Conservation (phyloP, 2,329 filamentous ascomycete genomes). For the Colletotrichum sp. region DNA sequence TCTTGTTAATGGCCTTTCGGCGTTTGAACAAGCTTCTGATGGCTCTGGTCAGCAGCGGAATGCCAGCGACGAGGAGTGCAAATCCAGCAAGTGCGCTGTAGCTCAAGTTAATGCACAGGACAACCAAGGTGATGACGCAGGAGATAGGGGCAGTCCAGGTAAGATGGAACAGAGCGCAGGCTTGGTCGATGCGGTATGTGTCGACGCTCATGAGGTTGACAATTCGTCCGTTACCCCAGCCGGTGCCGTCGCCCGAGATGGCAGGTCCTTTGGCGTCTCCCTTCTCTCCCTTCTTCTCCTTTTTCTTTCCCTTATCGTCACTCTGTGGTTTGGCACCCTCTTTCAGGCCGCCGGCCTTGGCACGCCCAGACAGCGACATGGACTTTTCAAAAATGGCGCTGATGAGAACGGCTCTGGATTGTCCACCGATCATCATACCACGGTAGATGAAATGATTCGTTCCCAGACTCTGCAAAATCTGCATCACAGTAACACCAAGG, state of each 20-base stretch:
- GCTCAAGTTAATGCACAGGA: constrained; percentile 84
- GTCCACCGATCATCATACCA: constrained; percentile 89
- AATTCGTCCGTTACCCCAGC: constrained; percentile 92
- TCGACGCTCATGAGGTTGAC: constrained; percentile 95
- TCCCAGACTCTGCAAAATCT: constrained; percentile 78
- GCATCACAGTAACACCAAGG: constrained; percentile 84
- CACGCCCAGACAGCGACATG: constrained; percentile 85
- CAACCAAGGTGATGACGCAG: constrained; percentile 76
- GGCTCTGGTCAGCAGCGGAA: constrained; percentile 78
- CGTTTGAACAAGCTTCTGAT: constrained; percentile 79
- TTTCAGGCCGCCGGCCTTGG: constrained; percentile 76
- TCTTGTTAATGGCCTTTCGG: constrained; percentile 83
- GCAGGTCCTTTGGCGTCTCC: constrained; percentile 44
- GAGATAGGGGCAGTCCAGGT: constrained; percentile 85
- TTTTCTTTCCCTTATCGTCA: constrained; percentile 40
- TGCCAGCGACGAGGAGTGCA: constrained; percentile 75
- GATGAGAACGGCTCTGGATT: constrained; percentile 81
- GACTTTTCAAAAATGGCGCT: constrained; percentile 90
- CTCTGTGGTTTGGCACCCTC: constrained; percentile 51
- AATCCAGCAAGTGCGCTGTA: constrained; percentile 93
- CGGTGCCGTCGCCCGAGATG: constrained; percentile 71
- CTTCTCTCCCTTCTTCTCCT: constrained; percentile 44
- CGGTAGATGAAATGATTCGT: constrained; percentile 93
- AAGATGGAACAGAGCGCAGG: constrained; percentile 88
- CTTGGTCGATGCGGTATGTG: constrained; percentile 89